Conservation (phyloP, 2,329 filamentous ascomycete species). For the Xylariaceae sp. region DNA sequence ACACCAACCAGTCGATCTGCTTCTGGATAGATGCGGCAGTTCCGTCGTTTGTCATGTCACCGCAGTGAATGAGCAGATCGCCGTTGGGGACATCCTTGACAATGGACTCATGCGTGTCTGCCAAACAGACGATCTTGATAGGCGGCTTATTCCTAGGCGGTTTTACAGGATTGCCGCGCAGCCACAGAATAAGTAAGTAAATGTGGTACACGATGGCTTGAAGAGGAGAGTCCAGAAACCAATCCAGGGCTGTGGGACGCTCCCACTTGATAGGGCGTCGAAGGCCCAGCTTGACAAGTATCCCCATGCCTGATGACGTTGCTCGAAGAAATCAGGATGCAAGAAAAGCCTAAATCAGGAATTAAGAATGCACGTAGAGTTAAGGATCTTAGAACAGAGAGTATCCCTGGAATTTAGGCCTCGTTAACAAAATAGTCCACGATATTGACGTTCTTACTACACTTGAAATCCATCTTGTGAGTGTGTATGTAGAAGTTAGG, state of each 20-base stretch:
- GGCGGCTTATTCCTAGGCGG: slow-evolving; percentile 57
- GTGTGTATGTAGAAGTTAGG: too few relatives aligned
- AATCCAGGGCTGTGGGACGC: slow-evolving; percentile 58
- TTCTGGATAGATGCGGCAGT: slow-evolving; percentile 73
- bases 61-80: slow-evolving; percentile 87
- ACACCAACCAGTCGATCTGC: slow-evolving; percentile 81
- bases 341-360: too few relatives aligned
- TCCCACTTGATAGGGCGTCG: slow-evolving; percentile 53
- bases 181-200: slow-evolving; percentile 65
- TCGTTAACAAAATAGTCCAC: too few relatives aligned
- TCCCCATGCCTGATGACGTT: slow-evolving; percentile 41
- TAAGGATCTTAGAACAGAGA: too few relatives aligned
- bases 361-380: too few relatives aligned
- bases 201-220: slow-evolving; percentile 63
- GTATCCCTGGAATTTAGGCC: too few relatives aligned
- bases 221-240: slow-evolving; percentile 69
- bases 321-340: background rate
- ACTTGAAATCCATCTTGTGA: too few relatives aligned
- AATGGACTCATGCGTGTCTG: slow-evolving; percentile 78
- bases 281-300: slow-evolving; percentile 50
- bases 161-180: slow-evolving; percentile 67
- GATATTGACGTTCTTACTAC: too few relatives aligned
- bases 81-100: slow-evolving; percentile 68
- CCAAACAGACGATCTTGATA: slow-evolving; percentile 83
- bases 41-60: slow-evolving; percentile 78